phyloP scores from a whole-genome alignment of 169 alveolate genomes.

The Plasmodium blacklocki region DNA sequence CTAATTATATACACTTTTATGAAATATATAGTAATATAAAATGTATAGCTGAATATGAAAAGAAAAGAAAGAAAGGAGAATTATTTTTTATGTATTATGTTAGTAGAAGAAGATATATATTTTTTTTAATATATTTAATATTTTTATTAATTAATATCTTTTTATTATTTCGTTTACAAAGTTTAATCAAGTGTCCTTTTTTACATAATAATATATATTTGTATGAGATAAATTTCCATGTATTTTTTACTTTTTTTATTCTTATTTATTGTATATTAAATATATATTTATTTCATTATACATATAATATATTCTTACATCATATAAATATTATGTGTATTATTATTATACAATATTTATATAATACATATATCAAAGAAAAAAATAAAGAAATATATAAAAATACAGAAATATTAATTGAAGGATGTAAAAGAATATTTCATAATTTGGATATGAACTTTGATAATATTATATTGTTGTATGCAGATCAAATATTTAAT shows the following conservation, averaged over 20 bases:
- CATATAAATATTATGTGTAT: slow-evolving; percentile 57
- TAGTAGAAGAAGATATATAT: slow-evolving; percentile 30
- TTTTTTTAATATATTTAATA: slow-evolving; percentile 28
- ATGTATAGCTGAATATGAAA: slow-evolving; percentile 65
- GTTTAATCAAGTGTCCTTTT: slow-evolving; percentile 22
- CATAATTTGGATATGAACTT: slow-evolving; percentile 29
- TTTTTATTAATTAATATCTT: slow-evolving; percentile 44
- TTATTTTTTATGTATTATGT: slow-evolving; percentile 15
- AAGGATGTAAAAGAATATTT: slow-evolving; percentile 45
- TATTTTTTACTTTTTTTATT: slow-evolving; percentile 59
- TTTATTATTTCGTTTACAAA: slow-evolving; percentile 69
- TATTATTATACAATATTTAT: slow-evolving; percentile 44
- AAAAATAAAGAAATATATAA: slow-evolving; percentile 70
- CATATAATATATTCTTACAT: slow-evolving; percentile 39
- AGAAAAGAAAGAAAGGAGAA: slow-evolving; percentile 16
- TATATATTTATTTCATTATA: slow-evolving; percentile 26
- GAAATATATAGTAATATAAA: slow-evolving; percentile 68
- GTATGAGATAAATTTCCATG: slow-evolving; percentile 65
- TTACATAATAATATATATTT: slow-evolving; percentile 11
- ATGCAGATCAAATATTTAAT: slow-evolving; percentile 52
- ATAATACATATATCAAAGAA: slow-evolving; percentile 51
- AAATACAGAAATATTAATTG: slow-evolving; percentile 66
- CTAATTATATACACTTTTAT: slow-evolving; percentile 66
- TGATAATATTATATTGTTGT: slow-evolving; percentile 31
- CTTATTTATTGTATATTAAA: slow-evolving; percentile 39